Evolutionary conservation across 306 rosid species (phyloP).

Genomic region (Urtica urens): DNA sequence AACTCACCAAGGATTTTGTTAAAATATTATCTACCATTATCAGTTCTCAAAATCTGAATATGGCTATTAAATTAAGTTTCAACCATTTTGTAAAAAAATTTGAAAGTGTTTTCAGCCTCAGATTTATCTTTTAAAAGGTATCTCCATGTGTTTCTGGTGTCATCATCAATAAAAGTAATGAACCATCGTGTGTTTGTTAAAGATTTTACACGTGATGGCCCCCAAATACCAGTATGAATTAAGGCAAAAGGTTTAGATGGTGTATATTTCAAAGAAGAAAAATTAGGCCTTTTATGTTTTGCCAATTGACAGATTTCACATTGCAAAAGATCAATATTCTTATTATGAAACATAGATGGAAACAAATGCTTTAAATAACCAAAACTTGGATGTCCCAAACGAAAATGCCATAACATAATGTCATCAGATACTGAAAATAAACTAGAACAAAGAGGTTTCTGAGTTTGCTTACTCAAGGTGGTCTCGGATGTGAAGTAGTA

Average conservation of each 20-base stretch:
- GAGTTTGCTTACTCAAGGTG: background rate
- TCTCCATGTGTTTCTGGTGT: background rate
- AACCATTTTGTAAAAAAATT: background rate
- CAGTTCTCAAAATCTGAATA: background rate
- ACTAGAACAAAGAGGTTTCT: background rate
- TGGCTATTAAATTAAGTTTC: background rate
- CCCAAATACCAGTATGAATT: background rate
- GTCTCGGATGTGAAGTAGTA: background rate
- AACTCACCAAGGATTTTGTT: background rate
- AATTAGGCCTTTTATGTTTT: background rate
- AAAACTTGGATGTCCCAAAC: background rate
- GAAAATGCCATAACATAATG: background rate
- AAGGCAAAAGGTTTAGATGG: background rate
- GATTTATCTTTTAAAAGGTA: background rate
- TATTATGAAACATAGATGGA: background rate
- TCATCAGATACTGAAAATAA: background rate
- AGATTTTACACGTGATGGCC: background rate
- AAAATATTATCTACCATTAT: background rate
- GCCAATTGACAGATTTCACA: background rate
- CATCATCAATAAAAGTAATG: background rate
- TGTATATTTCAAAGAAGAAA: background rate
- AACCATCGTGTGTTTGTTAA: background rate
- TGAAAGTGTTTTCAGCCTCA: background rate
- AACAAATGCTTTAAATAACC: background rate
- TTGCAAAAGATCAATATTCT: background rate